Conservation (phyloP, 352 stramenopile genomes). For the Globisporangium nunn region DNA sequence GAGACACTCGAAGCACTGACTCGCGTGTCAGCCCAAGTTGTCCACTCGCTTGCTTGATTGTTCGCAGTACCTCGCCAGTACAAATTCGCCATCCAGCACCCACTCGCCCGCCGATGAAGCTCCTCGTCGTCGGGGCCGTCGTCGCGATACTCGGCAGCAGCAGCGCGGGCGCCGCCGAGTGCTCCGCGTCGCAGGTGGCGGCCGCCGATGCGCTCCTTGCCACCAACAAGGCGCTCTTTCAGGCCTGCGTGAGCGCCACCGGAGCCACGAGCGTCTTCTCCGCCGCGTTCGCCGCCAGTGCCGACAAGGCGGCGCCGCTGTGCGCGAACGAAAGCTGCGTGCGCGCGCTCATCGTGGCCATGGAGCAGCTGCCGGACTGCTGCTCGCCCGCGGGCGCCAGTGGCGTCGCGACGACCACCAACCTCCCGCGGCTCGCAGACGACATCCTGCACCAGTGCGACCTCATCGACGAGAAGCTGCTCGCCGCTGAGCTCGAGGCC, state of each 20-base stretch:
- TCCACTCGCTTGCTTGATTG: background rate
- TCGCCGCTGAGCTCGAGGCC: constrained; percentile 9
- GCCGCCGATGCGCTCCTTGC: constrained; percentile 8
- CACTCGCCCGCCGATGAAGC: background rate
- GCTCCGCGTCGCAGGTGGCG: constrained; percentile 6
- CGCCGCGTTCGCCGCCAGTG: constrained; percentile 5
- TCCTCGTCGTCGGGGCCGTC: background rate
- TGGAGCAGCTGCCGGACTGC: constrained; percentile 23
- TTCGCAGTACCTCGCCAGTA: too few species aligned
- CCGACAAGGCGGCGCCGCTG: constrained; percentile 6
- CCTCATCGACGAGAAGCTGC: constrained; percentile 13
- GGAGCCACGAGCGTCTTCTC: constrained; percentile 14
- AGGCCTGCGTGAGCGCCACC: constrained; percentile 4
- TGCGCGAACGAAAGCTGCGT: constrained; percentile 16
- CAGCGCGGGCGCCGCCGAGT: constrained; percentile 4
- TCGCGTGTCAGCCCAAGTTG: background rate
- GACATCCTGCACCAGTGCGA: constrained; percentile 22
- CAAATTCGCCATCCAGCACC: background rate
- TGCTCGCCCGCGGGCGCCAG: constrained; percentile 9
- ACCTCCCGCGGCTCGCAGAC: constrained; percentile 17
- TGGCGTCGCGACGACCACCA: constrained; percentile 7
- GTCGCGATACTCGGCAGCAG: background rate
- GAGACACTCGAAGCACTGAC: background rate
- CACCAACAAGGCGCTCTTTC: constrained; percentile 14
- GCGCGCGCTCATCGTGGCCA: constrained; percentile 17